These are phyloP conservation scores for Tirmania nivea DNA, from an alignment of 495 filamentous ascomycete species.

Conservation along the genomic window DNA sequence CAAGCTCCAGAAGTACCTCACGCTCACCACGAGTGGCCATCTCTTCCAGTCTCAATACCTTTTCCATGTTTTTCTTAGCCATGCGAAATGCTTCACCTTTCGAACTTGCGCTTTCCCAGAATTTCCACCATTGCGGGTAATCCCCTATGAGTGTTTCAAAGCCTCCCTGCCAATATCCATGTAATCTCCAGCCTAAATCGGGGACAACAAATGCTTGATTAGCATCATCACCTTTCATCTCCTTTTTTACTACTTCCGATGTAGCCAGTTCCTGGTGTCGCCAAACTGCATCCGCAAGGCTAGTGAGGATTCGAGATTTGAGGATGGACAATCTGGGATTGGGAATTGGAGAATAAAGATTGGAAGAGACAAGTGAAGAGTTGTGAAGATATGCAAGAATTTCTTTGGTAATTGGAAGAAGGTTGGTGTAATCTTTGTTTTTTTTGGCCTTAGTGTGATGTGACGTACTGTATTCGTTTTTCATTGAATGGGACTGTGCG, in stretches of 20 bases:
- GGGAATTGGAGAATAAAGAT: constrained; percentile 3
- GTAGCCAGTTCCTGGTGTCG: constrained; percentile 7
- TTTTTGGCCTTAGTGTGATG: neutral
- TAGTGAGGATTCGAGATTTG: constrained; percentile 6
- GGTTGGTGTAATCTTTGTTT: constrained; percentile 3
- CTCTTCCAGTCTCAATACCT: neutral
- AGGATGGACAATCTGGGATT: constrained; percentile 10
- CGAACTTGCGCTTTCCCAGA: neutral
- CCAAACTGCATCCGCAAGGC: constrained; percentile 10
- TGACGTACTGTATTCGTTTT: neutral
- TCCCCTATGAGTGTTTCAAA: neutral
- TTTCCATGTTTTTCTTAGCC: neutral
- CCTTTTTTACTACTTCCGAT: neutral
- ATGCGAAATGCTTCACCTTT: neutral
- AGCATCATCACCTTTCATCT: neutral
- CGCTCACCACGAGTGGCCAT: constrained; percentile 2
- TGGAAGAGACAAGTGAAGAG: constrained; percentile 5
- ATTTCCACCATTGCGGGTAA: neutral
- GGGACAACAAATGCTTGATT: neutral
- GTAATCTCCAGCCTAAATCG: neutral
- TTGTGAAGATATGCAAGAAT: constrained; percentile 14
- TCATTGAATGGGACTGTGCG: neutral
- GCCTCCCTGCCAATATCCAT: neutral
- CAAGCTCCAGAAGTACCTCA: constrained; percentile 10
- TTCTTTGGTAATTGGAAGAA: constrained; percentile 10